phyloP scores from a whole-genome alignment of 164 flowering plant species.

The Nelumbo lutea region DNA sequence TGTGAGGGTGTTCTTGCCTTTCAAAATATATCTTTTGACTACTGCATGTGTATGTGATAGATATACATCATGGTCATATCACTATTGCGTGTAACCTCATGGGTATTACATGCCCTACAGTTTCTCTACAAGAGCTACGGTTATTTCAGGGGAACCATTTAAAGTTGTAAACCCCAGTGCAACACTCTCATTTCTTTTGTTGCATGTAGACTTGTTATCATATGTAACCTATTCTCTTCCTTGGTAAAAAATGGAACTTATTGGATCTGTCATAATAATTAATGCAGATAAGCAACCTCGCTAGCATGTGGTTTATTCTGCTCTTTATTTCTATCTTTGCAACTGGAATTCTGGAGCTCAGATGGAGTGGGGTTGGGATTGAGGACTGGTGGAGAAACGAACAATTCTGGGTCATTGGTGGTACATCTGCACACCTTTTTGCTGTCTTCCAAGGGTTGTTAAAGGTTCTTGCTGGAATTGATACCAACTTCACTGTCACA shows the following conservation, averaged over 20 bases:
- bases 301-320: conserved; percentile 86
- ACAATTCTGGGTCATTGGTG: conserved; percentile 99
- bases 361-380: conserved; percentile 91
- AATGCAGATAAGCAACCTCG: conserved; percentile 88
- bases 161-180: no score
- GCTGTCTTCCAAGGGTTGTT: conserved; percentile 95
- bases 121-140: no score
- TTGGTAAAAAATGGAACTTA: not conserved
- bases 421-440: conserved; percentile 91
- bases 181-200: no score
- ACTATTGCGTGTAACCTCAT: no score
- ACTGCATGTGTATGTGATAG: no score
- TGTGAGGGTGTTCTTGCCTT: no score
- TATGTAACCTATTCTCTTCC: no score
- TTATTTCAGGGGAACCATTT: no score
- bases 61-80: no score
- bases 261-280: not conserved
- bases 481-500: conserved; percentile 95
- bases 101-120: no score
- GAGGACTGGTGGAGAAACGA: conserved; percentile 99
- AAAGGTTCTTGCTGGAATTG: conserved; percentile 91
- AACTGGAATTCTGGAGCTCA: conserved; percentile 83
- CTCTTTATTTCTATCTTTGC: conserved; percentile 78
- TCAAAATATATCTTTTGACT: no score
- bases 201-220: not conserved